Base-by-base conservation (phyloP, 179 eudicot species). In the Heliamphora pulchella region DNA sequence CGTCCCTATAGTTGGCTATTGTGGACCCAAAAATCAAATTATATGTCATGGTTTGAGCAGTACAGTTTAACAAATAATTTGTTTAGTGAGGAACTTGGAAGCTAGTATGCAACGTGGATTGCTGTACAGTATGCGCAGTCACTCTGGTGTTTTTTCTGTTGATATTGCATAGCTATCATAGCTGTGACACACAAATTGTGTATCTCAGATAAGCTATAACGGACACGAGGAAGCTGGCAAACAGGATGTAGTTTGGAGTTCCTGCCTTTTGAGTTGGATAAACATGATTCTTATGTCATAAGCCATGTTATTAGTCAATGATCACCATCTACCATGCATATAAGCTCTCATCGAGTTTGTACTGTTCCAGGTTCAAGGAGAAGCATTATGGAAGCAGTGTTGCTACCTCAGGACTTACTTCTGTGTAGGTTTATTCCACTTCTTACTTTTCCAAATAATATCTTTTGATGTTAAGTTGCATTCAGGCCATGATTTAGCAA, bases 221-320 rank as follows among this genome's bases (percentile, higher is more conserved):
- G 7, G 99, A 96, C 86, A 92, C 90, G 98, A 87, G 97, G 85
- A 95, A 92, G 86, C 86, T 93, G 84, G 98, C 97, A 47, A 95
- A 93, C 79, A 87, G 98, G 83, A 93, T 95, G 98, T 96, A 89
- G 79, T 96, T 96, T 78, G 98, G 98, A 65, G 76, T 94, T 46
- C 99, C 97, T 51, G 7, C 66, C 31, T 1, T 22, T 67, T 3
- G 31, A 53, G 79, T 65, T 65, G 66, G 76, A 81, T 68, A 22
- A 48, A 68, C 18, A 5, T 48, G 4, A 31, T 9, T 54, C 3
- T 8, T 57, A 59, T 0, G 13, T 77, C 46, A 68, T 31, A 31
- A 59, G 31, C 70, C 58, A 17, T 67, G 59, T 71, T 39, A 43
- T 43, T 20, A 13, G 61, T 71, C 10, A 58, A 43, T 75, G 54